Conservation (phyloP, 2,329 filamentous ascomycete genomes). For the Hypocrella siamensis region DNA sequence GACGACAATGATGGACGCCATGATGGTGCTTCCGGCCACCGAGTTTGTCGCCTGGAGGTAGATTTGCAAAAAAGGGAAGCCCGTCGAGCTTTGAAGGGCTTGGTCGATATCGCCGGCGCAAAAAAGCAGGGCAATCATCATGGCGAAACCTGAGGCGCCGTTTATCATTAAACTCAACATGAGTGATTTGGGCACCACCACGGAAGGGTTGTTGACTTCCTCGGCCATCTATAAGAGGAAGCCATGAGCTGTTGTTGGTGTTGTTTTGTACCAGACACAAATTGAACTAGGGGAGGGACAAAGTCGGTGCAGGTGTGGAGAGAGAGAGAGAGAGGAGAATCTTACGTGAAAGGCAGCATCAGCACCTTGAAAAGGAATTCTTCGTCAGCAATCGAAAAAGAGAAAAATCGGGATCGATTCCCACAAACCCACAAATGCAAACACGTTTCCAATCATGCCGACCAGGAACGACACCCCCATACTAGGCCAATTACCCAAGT, state of each 20-base stretch:
- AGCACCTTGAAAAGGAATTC: conserved; percentile 1
- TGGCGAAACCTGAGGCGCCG: conserved; percentile 35
- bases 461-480: conserved; percentile 28
- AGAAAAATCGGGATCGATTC: neutral
- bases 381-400: neutral
- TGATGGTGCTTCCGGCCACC: conserved; percentile 29
- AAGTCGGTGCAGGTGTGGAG: neutral
- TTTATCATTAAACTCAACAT: conserved; percentile 33
- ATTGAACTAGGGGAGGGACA: neutral
- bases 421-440: conserved; percentile 14
- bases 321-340: neutral
- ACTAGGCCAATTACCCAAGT: conserved; percentile 25
- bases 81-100: conserved; percentile 19
- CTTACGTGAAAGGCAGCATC: conserved; percentile 5
- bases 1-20: conserved; percentile 32
- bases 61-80: conserved; percentile 43
- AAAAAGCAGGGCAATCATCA: conserved; percentile 1
- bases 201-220: conserved; percentile 29
- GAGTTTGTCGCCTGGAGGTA: conserved; percentile 35
- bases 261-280: neutral
- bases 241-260: neutral
- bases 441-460: conserved; percentile 25
- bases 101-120: neutral
- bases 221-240: conserved; percentile 21
- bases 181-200: conserved; percentile 33